These are phyloP conservation scores for Citeromyces matritensis DNA, from an alignment of 805 yeast species.

Conservation along the genomic window DNA sequence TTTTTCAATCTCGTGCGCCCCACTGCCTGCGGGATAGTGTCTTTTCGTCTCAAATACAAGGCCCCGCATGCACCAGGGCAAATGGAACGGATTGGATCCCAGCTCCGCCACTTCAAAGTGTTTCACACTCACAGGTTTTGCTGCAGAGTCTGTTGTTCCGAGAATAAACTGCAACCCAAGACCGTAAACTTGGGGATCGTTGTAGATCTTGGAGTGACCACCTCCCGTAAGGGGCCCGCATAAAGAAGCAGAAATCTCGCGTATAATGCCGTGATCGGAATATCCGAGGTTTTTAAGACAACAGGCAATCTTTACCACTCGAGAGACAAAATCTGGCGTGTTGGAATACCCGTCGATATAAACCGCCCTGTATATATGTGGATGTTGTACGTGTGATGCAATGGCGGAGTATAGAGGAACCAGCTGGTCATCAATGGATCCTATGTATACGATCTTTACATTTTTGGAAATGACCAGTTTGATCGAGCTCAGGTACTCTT, in stretches of 20 bases:
- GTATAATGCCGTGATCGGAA: conserved; percentile 75
- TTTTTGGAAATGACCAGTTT: conserved; percentile 50
- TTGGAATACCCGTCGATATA: conserved; percentile 74
- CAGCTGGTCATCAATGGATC: conserved; percentile 85
- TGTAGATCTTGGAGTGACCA: conserved; percentile 85
- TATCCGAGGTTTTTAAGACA: conserved; percentile 62
- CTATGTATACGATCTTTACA: conserved; percentile 69
- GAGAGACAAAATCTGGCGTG: conserved; percentile 67
- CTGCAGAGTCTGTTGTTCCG: conserved; percentile 35
- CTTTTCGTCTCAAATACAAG: conserved; percentile 38
- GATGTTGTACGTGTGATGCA: conserved; percentile 74
- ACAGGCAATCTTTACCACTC: conserved; percentile 61
- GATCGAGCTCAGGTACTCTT: conserved; percentile 53
- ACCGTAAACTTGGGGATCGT: conserved; percentile 73
- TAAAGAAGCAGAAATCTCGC: conserved; percentile 63
- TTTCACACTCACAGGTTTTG: conserved; percentile 12
- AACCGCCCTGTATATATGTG: conserved; percentile 79
- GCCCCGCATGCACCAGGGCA: conserved; percentile 92
- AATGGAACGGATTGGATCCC: conserved; percentile 67
- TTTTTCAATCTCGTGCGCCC: conserved; percentile 39
- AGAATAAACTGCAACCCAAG: conserved; percentile 61
- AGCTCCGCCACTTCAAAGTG: conserved; percentile 48
- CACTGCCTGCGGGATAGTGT: conserved; percentile 18
- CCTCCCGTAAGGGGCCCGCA: conserved; percentile 93
- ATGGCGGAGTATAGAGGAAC: conserved; percentile 86